Conservation (phyloP, 2,329 filamentous ascomycete species). For the Myriangium duriaei region DNA sequence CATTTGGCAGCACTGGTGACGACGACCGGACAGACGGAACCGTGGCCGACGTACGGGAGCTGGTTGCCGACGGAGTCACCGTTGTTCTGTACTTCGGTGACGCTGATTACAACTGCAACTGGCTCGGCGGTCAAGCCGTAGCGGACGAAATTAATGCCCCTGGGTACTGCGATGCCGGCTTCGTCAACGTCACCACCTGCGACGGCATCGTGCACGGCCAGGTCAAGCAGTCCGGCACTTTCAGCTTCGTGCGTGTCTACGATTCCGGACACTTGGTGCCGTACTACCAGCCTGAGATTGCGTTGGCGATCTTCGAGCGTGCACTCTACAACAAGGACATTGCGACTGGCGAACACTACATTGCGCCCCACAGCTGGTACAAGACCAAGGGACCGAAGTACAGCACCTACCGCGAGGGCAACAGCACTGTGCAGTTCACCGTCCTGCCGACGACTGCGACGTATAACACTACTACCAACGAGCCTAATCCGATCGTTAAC, state of each 20-base stretch:
- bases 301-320: slow-evolving; percentile 39
- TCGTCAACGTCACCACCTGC: slow-evolving; percentile 32
- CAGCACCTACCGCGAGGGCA: slow-evolving; percentile 30
- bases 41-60: slow-evolving; percentile 27
- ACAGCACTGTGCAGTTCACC: slow-evolving; percentile 9
- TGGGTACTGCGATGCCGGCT: slow-evolving; percentile 35
- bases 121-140: slow-evolving; percentile 32
- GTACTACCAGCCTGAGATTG: slow-evolving; percentile 41
- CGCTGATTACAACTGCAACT: slow-evolving; percentile 30
- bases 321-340: slow-evolving; percentile 38
- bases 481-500: slow-evolving; percentile 5
- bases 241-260: slow-evolving; percentile 39
- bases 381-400: slow-evolving; percentile 24
- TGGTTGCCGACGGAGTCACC: slow-evolving; percentile 29
- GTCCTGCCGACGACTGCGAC: slow-evolving; percentile 6
- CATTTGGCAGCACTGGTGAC: slow-evolving; percentile 38
- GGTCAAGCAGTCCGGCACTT: slow-evolving; percentile 39
- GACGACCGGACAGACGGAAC: slow-evolving; percentile 34
- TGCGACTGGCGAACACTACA: slow-evolving; percentile 36
- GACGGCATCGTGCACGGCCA: slow-evolving; percentile 40
- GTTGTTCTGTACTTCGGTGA: slow-evolving; percentile 36
- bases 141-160: slow-evolving; percentile 28
- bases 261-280: slow-evolving; percentile 39
- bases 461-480: slow-evolving; percentile 10
- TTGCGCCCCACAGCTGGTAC: slow-evolving; percentile 18